These are phyloP conservation scores for Mycena metata DNA, from an alignment of 768 basidiomycete species.

Conservation along the genomic window DNA sequence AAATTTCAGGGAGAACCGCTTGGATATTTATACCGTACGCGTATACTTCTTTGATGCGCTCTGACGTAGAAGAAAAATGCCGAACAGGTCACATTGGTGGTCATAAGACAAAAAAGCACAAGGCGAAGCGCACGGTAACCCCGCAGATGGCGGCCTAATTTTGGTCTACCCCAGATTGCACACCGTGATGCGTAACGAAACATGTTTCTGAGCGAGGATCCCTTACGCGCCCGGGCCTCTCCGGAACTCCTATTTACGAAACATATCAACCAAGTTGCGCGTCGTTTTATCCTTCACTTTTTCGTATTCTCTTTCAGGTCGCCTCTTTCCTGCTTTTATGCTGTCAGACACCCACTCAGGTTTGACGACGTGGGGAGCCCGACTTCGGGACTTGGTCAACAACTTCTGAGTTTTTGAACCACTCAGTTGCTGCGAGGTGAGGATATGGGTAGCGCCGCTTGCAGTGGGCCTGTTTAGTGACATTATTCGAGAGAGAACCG, in stretches of 20 bases:
- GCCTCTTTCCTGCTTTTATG: constrained; percentile 68
- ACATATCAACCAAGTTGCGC: constrained; percentile 56
- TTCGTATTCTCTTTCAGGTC: constrained; percentile 69
- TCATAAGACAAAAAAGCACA: constrained; percentile 14
- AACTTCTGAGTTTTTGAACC: constrained; percentile 79
- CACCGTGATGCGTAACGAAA: no score
- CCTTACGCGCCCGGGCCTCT: no score
- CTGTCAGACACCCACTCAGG: constrained; percentile 85
- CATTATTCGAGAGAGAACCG: constrained; percentile 7
- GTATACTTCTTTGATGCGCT: constrained; percentile 29
- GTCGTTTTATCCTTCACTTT: constrained; percentile 58
- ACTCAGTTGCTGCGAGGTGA: constrained; percentile 80
- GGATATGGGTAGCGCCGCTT: constrained; percentile 81
- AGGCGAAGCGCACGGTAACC: not conserved
- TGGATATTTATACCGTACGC: constrained; percentile 13
- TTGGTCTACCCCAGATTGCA: no score
- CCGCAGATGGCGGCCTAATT: no score
- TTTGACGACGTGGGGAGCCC: constrained; percentile 70
- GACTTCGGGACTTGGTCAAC: constrained; percentile 63
- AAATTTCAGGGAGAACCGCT: not conserved
- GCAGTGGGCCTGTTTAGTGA: constrained; percentile 59
- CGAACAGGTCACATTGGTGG: constrained; percentile 30
- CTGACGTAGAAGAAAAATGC: constrained; percentile 4
- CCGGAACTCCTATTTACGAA: constrained; percentile 25
- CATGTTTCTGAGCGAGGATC: no score